Base-by-base conservation (phyloP, 345 rosid genomes). In the Rhodamnia rubescens region DNA sequence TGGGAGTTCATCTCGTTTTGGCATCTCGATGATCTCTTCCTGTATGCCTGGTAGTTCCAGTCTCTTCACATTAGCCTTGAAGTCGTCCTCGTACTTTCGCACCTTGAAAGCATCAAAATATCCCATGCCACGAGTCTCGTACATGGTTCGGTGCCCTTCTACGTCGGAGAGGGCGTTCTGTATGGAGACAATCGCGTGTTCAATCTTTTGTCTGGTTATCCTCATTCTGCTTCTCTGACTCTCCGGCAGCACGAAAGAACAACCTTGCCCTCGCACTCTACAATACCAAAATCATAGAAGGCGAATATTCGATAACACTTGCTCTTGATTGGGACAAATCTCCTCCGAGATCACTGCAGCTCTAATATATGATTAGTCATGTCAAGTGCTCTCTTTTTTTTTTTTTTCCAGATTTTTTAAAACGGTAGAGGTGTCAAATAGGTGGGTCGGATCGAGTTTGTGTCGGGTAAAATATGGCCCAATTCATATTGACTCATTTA, bases 1-100 rank as follows among this genome's bases (percentile, higher is more conserved):
- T 6, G 98, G 98, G 81, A 96, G 96, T 57, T 93, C 93, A 36
- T 89, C 74, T 58, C 92, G 92, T 87, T 92, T 95, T 82, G 93
- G 64, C 93, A 95, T 93, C 84, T 93, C 95, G 8, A 95, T 86
- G 5, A 92, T 90, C 88, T 93, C 98, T 84, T 95, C 98, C 88
- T 87, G 88, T 53, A 92, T 85, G 16, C 98, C 98, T 24, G 94
- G 94, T 84, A 96, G 89, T 86, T 93, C 92, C 3, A 91, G 94
- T 89, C 99, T 96, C 52, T 3, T 87, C 29, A 93, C 91, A 86
- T 96, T 96, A 50, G 98, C 96, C 15, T 87, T 18, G 88, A 96
- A 95, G 85, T 96, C 98, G 1, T 85, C 87, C 8, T 82, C 61
- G 52, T 82, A 57, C 13, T 78, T 87, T 13, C 92, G 92, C 22